Evolutionary conservation across 2,329 filamentous ascomycete genomes (phyloP), one percentile per base, ranked within the genome.

Genomic region (Penicillium hesseltinei): DNA sequence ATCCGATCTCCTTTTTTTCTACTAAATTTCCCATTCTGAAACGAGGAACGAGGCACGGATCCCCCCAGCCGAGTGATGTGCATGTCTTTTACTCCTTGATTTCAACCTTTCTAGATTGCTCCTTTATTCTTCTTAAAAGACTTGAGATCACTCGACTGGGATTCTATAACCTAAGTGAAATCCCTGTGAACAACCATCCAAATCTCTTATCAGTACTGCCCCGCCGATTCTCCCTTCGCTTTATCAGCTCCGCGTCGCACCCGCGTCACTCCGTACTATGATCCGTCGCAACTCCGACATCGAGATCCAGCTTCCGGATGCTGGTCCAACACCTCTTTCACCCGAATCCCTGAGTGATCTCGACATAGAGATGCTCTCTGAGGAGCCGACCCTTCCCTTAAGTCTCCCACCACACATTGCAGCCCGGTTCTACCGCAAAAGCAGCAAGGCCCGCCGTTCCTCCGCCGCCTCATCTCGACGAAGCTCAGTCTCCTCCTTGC

Each of bases 391-490:
- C 29, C 71, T 73, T 58, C 68, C 77, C 56, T 76, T 81, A 59
- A 76, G 79, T 49, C 81, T 84, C 35, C 85, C 85, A 15, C 77
- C 85, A 51, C 83, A 84, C 62, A 82, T 88, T 64, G 83, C 84
- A 63, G 84, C 84, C 59, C 84, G 85, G 66, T 85, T 88, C 74
- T 84, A 84, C 69, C 79, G 75, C 35, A 75, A 81, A 57, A 75
- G 80, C 47, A 81, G 74, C 66, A 78, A 77, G 56, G 81, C 79
- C 51, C 79, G 82, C 53, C 85, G 84, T 70, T 84, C 84, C 29
- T 87, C 85, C 11, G 81, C 82, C 13, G 77, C 82, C 46, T 87
- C 85, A 8, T 88, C 85, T 44, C 83, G 85, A 61, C 81, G 85
- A 59, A 87, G 85, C 71, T 88, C 85, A 9, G 76, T 87, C 5